A percentile compares a stretch with the other conserved stretches of the same genome.
These are phyloP conservation scores for Taxawa tesnikishii DNA, from an alignment of 2,329 filamentous ascomycete genomes.

Conservation along the genomic window DNA sequence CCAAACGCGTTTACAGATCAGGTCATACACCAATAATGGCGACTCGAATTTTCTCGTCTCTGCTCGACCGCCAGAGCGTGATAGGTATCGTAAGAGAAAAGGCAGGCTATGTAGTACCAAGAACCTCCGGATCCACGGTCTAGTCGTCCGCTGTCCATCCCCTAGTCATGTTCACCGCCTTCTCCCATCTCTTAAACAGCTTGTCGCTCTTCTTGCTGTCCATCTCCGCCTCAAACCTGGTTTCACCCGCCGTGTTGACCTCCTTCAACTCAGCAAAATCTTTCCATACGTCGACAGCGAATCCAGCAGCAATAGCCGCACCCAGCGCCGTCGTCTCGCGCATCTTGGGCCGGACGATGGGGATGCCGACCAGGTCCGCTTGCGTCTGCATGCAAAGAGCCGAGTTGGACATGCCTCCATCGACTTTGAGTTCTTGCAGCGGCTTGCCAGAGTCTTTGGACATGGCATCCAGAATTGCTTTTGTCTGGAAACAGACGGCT, in stretches of 20 bases:
- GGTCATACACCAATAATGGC: too few species aligned
- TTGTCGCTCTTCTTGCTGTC: conserved; percentile 43
- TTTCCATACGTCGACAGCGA: conserved; percentile 69
- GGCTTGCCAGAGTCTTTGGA: conserved; percentile 69
- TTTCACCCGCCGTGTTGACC: conserved; percentile 59
- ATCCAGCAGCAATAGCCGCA: conserved; percentile 79
- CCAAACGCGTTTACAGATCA: too few species aligned
- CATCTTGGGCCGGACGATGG: conserved; percentile 75
- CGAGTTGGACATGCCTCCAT: conserved; percentile 82
- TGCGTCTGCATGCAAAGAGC: conserved; percentile 86
- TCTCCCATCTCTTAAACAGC: conserved; percentile 61
- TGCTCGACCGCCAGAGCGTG: too few species aligned
- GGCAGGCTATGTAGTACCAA: too few species aligned
- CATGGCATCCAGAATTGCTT: conserved; percentile 86
- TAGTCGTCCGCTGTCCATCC: conserved; percentile 50
- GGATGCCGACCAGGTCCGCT: conserved; percentile 73
- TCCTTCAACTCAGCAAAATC: conserved; percentile 60
- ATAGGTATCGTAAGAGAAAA: too few species aligned
- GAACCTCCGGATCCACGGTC: too few species aligned
- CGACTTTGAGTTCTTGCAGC: conserved; percentile 65
- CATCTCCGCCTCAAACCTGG: conserved; percentile 57
- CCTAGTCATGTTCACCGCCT: conserved; percentile 66
- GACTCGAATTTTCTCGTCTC: too few species aligned
- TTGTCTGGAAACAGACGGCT: conserved; percentile 85
- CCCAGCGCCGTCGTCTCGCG: conserved; percentile 82